phyloP scores from a whole-genome alignment of 768 basidiomycete species.

The Tylopilus sp. region DNA sequence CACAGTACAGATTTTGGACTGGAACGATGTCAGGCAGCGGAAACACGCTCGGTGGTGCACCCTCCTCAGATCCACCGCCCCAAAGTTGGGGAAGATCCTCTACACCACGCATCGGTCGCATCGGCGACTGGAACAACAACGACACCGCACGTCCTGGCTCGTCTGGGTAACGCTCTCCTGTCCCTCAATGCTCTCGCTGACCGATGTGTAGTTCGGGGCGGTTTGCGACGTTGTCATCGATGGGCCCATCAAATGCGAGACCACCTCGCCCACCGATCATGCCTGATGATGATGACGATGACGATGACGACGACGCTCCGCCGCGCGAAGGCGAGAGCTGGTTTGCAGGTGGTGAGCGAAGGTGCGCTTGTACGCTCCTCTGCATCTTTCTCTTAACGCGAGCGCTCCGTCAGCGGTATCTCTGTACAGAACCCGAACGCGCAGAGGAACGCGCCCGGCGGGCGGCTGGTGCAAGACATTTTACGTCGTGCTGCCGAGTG shows the following conservation, averaged over 20 bases:
- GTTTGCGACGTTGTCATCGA: conserved; percentile 36
- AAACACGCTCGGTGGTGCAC: conserved; percentile 46
- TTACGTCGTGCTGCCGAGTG: conserved; percentile 83
- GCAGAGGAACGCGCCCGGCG: conserved; percentile 44
- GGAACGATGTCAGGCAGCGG: conserved; percentile 45
- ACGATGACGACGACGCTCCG: conserved; percentile 46
- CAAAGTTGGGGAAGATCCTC: conserved; percentile 41
- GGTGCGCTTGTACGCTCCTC: conserved; percentile 42
- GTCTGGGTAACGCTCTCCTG: conserved; percentile 5
- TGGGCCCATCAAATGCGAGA: conserved; percentile 20
- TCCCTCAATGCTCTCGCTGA: not conserved
- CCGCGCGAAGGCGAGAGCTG: conserved; percentile 54
- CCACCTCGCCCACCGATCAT: conserved; percentile 15
- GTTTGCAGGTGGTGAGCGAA: conserved; percentile 95
- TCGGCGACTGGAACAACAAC: conserved; percentile 45
- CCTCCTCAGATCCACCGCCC: conserved; percentile 45
- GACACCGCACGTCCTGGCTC: conserved; percentile 20
- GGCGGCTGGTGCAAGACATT: conserved; percentile 64
- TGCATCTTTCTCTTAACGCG: not conserved
- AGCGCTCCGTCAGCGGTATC: conserved; percentile 59
- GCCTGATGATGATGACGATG: conserved; percentile 35
- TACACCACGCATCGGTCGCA: conserved; percentile 45
- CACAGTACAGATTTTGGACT: not conserved
- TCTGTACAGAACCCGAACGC: conserved; percentile 81
- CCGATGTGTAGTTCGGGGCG: conserved; percentile 24